Base-by-base conservation (phyloP, 139 green algal species). In the Coccomyxa sp. region DNA sequence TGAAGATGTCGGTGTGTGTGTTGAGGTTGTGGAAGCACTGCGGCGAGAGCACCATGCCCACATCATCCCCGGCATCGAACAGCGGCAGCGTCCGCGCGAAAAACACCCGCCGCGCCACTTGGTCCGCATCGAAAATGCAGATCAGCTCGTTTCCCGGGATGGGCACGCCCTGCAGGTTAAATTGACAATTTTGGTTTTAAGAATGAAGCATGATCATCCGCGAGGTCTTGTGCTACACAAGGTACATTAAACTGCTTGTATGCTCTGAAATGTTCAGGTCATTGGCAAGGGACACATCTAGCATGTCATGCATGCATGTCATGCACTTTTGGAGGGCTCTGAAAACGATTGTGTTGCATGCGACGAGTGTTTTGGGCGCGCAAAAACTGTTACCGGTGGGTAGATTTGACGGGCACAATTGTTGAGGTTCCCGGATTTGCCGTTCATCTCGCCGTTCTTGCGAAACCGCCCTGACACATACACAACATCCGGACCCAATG, bases 401-500 rank as follows among this genome's bases (percentile, higher is more conserved):
- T 87, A 87, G 27, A 87, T 71, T 68, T 87, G 83, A 68, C 30
- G 58, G 31, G 75, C 86, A 66, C 91, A 91, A 79, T 91, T 90
- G 88, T 95, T 95, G 76, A 97, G 86, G 88, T 97, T 97, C 82
- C 88, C 88, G 23, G 83, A 90, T 90, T 97, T 97, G 83, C 93
- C 93, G 67, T 97, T 97, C 87, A 96, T 93, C 88, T 94, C 88
- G 63, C 87, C 87, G 79, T 86, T 83, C 13, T 84, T 76, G 58
- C 91, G 89, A 28, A 88, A 87, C 81, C 93, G 89, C 25, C 93
- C 92, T 0, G 84, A 91, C 45, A 96, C 87, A 82, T 96, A 96
- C 27, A 94, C 86, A 7, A 88, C 82, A 18, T 92, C 83, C 79
- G 81, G 77, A 18, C 59, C 76, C 84, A 88, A 76, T 18, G 76